phyloP scores from a whole-genome alignment of 257 asterid genomes.

The Ajuga chamaepitys region DNA sequence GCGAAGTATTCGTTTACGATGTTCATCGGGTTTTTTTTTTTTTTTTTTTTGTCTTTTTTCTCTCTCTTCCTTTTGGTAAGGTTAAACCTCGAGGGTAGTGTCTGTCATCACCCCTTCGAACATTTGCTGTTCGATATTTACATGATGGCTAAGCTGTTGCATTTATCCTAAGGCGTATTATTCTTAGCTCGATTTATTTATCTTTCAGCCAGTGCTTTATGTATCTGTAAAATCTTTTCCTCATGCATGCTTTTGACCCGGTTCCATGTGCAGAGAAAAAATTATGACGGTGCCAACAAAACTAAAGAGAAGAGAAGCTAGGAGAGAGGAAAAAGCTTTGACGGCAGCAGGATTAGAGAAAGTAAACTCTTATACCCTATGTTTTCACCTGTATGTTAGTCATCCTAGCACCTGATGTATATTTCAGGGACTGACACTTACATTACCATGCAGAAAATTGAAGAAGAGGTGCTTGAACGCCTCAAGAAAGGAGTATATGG shows the following conservation, averaged over 20 bases:
- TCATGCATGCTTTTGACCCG: slow-evolving; percentile 11
- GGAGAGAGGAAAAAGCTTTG: slow-evolving; percentile 92
- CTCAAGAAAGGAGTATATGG: slow-evolving; percentile 61
- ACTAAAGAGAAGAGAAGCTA: slow-evolving; percentile 69
- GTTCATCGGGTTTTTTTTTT: too few species aligned
- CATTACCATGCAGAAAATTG: slow-evolving; percentile 54
- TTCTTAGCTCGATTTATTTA: too few species aligned
- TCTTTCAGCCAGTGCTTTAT: background rate
- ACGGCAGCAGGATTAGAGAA: slow-evolving; percentile 72
- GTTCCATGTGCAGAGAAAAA: slow-evolving; percentile 64
- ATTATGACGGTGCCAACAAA: slow-evolving; percentile 78
- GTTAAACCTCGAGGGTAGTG: too few species aligned
- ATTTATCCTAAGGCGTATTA: too few species aligned
- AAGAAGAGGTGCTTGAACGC: slow-evolving; percentile 80
- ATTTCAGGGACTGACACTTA: slow-evolving; percentile 8
- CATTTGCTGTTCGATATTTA: background rate
- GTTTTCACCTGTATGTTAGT: background rate
- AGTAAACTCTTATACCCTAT: slow-evolving; percentile 23
- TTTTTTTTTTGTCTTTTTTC: too few species aligned
- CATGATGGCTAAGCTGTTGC: background rate
- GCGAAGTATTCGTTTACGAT: too few species aligned
- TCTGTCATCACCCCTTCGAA: too few species aligned
- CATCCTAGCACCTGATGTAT: background rate
- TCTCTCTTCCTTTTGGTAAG: too few species aligned
- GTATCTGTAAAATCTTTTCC: background rate